Base-by-base conservation (phyloP, 1,284 basidiomycete species). In the Cutaneotrichosporon sp. region DNA sequence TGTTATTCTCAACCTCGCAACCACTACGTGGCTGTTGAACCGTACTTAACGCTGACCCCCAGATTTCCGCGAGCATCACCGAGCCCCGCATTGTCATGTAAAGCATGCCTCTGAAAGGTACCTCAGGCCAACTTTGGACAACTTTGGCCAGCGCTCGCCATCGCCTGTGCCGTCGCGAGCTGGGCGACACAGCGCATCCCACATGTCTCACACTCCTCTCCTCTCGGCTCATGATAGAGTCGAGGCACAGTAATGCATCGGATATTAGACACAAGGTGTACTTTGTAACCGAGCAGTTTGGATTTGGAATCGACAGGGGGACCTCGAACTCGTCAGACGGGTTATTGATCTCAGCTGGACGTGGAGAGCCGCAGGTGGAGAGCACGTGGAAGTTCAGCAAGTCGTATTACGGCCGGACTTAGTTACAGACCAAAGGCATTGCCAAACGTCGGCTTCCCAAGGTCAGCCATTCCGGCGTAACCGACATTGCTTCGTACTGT, bases 31-130 rank as follows among this genome's bases (percentile, higher is more conserved):
- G n/a, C n/a, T n/a, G n/a, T n/a, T n/a, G n/a, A n/a, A n/a, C n/a
- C n/a, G n/a, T n/a, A n/a, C n/a, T n/a, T n/a, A n/a, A 31, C 10
- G 29, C 29, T 31, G 29, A 31, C 29, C 29, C 14, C 9, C 57
- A 72, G 74, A 76, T 76, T 60, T 75, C 75, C 29, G 62, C 61
- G 54, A 75, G 72, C 65, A 76, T 76, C 61, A 75, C 75, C 57
- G 75, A 75, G 63, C 75, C 75, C 35, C 65, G 74, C 46, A 76
- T 76, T 54, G 75, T 76, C 63, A 76, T 76, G 75, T 76, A 59
- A 55, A 32, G 27, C 46, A 29, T 49, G 37, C 20, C 37, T 38
- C 34, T 12, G 25, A 26, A 39, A 38, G 24, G 27, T 32, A 41
- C 37, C 11, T 19, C 10, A 29, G 16, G 29, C 4, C 20, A 17